Conservation (phyloP, 1,284 basidiomycete genomes). For the Microbotryum lychnidis-dioicae region DNA sequence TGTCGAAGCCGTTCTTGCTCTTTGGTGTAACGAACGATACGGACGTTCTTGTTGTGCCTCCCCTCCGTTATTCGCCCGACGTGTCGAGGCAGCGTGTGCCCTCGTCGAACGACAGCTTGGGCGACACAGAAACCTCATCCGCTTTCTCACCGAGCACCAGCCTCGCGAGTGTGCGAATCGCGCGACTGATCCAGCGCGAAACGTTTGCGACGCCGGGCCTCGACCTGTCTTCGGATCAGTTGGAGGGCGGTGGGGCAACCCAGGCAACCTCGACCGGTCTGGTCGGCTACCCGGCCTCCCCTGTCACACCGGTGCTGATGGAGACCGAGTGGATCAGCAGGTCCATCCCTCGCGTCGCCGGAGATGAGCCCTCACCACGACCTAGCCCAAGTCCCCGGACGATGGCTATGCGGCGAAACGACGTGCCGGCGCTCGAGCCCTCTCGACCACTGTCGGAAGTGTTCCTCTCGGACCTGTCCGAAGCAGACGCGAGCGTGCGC, state of each 20-base stretch:
- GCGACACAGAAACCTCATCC: constrained; percentile 12
- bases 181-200: neutral
- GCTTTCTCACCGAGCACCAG: constrained; percentile 18
- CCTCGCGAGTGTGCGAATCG: constrained; percentile 23
- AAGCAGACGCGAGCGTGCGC: constrained; percentile 11
- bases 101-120: constrained; percentile 8
- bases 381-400: no score
- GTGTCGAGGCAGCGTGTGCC: constrained; percentile 8
- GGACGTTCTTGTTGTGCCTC: neutral
- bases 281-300: no score
- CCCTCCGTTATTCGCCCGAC: neutral
- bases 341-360: no score
- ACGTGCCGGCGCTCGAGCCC: no score
- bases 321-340: no score
- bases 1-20: neutral
- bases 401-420: no score
- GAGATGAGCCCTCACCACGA: no score
- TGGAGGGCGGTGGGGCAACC: no score
- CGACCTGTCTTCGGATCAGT: no score
- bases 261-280: no score
- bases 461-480: neutral
- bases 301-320: no score
- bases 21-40: neutral
- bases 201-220: neutral
- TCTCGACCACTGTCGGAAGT: no score